Base-by-base conservation (phyloP, 768 basidiomycete species). In the Dioszegia hungarica region DNA sequence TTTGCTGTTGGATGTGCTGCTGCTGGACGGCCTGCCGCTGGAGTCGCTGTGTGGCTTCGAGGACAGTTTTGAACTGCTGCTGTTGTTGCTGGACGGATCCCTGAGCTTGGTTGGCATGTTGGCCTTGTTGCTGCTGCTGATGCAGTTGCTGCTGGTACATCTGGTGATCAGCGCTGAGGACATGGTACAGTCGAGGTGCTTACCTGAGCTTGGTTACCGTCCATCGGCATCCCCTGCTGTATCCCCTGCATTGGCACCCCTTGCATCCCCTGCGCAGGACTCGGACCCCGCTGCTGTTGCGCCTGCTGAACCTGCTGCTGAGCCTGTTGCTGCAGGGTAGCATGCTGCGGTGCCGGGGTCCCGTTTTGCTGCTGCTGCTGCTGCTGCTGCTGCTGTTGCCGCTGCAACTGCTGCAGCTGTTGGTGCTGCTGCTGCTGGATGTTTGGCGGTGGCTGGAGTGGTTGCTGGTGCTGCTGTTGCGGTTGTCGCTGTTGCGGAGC, bases 91-190 rank as follows among this genome's bases (percentile, higher is more conserved):
- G 43, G 34, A 36, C 17, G 34, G 17, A 36, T 25, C n/a, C n/a
- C n/a, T n/a, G n/a, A n/a, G n/a, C n/a, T n/a, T n/a, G n/a, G n/a
- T n/a, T n/a, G n/a, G n/a, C 8, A 19, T 41, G 6, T 46, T 46
- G 44, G 15, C n/a, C 9, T 22, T 53, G 51, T 20, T 53, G 51
- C 24, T 43, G 24, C 28, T 54, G 54, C 19, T 40, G 38, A 14
- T 54, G 52, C 41, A 49, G 51, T 47, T 57, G 55, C 12, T 53
- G 55, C n/a, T 41, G 36, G 40, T 45, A 54, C n/a, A 46, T 17
- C 45, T 46, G n/a, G n/a, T n/a, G n/a, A n/a, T n/a, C n/a, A n/a
- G n/a, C n/a, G n/a, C n/a, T n/a, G n/a, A n/a, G n/a, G n/a, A n/a
- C n/a, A n/a, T n/a, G n/a, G n/a, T n/a, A n/a, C n/a, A n/a, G n/a